These are phyloP conservation scores for Cutaneotrichosporon arboriforme DNA, from an alignment of 1,284 basidiomycete species.

Conservation along the genomic window DNA sequence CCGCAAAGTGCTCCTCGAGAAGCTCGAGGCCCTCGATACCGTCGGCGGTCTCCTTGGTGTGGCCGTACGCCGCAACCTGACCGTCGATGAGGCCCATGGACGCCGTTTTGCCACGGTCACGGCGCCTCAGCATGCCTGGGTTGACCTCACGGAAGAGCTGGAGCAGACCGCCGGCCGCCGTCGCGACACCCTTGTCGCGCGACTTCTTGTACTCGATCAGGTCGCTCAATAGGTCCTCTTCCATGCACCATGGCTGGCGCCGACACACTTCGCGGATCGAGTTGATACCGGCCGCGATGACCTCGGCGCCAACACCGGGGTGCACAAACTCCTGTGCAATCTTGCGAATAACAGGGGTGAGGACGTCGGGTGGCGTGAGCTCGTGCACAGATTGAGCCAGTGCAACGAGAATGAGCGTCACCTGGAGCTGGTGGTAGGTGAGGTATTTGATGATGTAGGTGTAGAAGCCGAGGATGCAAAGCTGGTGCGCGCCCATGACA, in stretches of 20 bases:
- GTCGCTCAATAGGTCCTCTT: slow-evolving; percentile 83
- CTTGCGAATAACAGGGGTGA: slow-evolving; percentile 85
- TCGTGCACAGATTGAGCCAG: slow-evolving; percentile 96
- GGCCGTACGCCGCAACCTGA: slow-evolving; percentile 74
- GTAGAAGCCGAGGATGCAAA: slow-evolving; percentile 94
- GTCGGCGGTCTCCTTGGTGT: slow-evolving; percentile 60
- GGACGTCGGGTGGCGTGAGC: slow-evolving; percentile 86
- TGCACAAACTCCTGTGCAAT: slow-evolving; percentile 95
- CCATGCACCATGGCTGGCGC: slow-evolving; percentile 92
- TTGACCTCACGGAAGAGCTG: slow-evolving; percentile 96
- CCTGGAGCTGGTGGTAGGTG: slow-evolving; percentile 83
- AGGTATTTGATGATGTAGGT: slow-evolving; percentile 91
- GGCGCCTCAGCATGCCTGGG: slow-evolving; percentile 80
- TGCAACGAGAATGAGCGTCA: slow-evolving; percentile 89
- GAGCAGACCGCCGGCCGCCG: slow-evolving; percentile 79
- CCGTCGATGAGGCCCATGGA: slow-evolving; percentile 63
- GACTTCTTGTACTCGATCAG: slow-evolving; percentile 92
- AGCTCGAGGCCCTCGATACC: slow-evolving; percentile 91
- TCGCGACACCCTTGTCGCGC: slow-evolving; percentile 86
- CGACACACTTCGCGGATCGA: slow-evolving; percentile 88
- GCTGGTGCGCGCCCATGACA: slow-evolving; percentile 87
- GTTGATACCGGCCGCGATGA: slow-evolving; percentile 93
- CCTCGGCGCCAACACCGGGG: slow-evolving; percentile 91
- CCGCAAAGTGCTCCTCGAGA: slow-evolving; percentile 76
- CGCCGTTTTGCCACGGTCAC: slow-evolving; percentile 85